Evolutionary conservation across 257 asterid species (phyloP).

Genomic region (Solanum phureja): DNA sequence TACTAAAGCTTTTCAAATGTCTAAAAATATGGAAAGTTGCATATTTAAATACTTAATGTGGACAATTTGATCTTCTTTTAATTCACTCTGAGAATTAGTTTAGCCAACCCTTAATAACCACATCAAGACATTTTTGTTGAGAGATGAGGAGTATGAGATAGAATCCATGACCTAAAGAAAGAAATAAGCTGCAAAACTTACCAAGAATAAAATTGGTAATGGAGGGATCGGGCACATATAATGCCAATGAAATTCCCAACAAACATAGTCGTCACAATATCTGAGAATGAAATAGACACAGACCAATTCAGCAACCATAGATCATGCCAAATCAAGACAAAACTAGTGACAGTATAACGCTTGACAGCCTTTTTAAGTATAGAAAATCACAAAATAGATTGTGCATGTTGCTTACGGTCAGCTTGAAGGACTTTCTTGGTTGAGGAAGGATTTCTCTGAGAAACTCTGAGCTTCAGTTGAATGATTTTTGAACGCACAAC

Average conservation of each 20-base stretch:
- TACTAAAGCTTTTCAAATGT: neutral
- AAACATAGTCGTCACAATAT: conserved; percentile 66
- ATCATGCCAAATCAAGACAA: neutral
- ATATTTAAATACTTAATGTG: neutral
- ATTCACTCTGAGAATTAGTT: neutral
- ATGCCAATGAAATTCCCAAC: conserved; percentile 89
- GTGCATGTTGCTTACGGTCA: conserved; percentile 48
- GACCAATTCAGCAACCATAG: neutral
- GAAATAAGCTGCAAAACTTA: conserved; percentile 12
- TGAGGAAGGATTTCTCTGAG: conserved; percentile 16
- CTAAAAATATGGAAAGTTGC: neutral
- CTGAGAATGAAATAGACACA: conserved; percentile 21
- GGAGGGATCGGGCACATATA: conserved; percentile 86
- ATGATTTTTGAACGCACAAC: conserved; percentile 33
- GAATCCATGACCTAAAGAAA: neutral
- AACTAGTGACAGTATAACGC: neutral
- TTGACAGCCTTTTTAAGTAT: neutral
- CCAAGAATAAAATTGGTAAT: conserved; percentile 95
- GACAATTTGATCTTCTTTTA: neutral
- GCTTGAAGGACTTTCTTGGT: conserved; percentile 30
- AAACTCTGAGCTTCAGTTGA: conserved; percentile 25
- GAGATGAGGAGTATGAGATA: neutral
- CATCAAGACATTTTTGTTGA: neutral
- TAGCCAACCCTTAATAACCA: neutral
- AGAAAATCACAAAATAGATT: neutral